phyloP scores from a whole-genome alignment of 1,284 basidiomycete species.

The Microbotryum intermedium region DNA sequence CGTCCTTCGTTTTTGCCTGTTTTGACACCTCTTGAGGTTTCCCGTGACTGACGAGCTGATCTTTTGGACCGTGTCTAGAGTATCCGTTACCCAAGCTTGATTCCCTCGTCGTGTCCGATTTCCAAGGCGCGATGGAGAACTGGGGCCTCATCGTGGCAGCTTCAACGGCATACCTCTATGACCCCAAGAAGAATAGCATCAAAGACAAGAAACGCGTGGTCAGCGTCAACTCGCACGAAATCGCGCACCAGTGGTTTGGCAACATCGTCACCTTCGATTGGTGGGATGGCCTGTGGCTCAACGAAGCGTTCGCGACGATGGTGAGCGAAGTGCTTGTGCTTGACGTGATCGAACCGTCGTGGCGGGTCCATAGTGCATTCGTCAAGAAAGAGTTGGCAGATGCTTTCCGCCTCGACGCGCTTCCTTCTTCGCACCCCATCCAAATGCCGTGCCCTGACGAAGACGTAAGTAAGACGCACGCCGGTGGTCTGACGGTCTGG shows the following conservation, averaged over 20 bases:
- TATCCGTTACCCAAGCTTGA: conserved; percentile 40
- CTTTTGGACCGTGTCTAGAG: conserved; percentile 35
- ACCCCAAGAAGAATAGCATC: conserved; percentile 42
- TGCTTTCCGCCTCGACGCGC: conserved; percentile 74
- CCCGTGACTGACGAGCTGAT: too few species aligned
- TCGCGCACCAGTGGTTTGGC: conserved; percentile 34
- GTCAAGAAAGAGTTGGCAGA: conserved; percentile 47
- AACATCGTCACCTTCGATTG: conserved; percentile 25
- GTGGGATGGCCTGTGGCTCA: conserved; percentile 38
- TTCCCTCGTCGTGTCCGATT: conserved; percentile 35
- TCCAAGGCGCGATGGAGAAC: conserved; percentile 84
- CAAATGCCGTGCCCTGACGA: conserved; percentile 53
- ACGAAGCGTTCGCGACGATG: conserved; percentile 60
- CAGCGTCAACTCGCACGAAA: conserved; percentile 39
- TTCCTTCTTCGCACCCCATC: conserved; percentile 86
- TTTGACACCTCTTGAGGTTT: too few species aligned
- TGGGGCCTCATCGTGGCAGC: conserved; percentile 69
- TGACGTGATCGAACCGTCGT: conserved; percentile 53
- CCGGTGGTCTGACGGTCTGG: too few species aligned
- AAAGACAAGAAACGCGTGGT: conserved; percentile 37
- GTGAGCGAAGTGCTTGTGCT: conserved; percentile 78
- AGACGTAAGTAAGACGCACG: too few species aligned
- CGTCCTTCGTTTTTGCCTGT: too few species aligned
- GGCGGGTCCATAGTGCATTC: conserved; percentile 48
- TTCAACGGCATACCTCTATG: conserved; percentile 77